Base-by-base conservation (phyloP, 192 early-diverging fungal genomes). In the Chytriomyces confervae region DNA sequence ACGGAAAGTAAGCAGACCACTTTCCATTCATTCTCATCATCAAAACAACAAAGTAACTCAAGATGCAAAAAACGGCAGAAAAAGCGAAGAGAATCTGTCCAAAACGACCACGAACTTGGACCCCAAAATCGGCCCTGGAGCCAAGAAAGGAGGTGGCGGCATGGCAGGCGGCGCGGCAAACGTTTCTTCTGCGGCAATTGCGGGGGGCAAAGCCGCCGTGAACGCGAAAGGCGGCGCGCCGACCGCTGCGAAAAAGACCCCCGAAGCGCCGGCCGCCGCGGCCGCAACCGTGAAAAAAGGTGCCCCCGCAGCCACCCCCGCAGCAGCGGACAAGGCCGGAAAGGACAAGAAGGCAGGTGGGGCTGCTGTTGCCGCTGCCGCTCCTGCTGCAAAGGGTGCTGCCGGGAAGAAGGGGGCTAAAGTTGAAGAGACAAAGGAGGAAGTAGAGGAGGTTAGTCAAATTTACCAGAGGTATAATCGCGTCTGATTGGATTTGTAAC, bases 361-460 rank as follows among this genome's bases (percentile, higher is more conserved):
- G 4, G 75, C 45, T 50, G 67, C 48, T 24, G 71, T 43, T 27
- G 74, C 71, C n/a, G 73, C 51, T 13, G 72, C 29, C 44, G 61
- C 71, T 48, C 20, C 71, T 6, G 44, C 75, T 16, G 79, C 79
- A 7, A 81, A 80, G 61, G 77, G 71, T 7, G 77, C 74, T 20
- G 24, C 53, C 11, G 72, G 72, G 63, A 86, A 86, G 77, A 86
- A 86, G 64, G 82, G 80, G 7, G 53, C 53, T 20, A 86, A 86
- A 69, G 78, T 77, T 24, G 87, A 89, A 51, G 87, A 89, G 70
- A 62, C 73, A 6, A 84, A 83, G 62, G 87, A 89, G 62, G 87
- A 89, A 57, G 65, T 70, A 1, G 87, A 89, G 29, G 87, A 89
- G 73, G 87, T 86, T 60, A 44, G 69, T 63, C 0, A 62, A 47